Base-by-base conservation (phyloP, 305 asterid species). In the Galium porrigens region DNA sequence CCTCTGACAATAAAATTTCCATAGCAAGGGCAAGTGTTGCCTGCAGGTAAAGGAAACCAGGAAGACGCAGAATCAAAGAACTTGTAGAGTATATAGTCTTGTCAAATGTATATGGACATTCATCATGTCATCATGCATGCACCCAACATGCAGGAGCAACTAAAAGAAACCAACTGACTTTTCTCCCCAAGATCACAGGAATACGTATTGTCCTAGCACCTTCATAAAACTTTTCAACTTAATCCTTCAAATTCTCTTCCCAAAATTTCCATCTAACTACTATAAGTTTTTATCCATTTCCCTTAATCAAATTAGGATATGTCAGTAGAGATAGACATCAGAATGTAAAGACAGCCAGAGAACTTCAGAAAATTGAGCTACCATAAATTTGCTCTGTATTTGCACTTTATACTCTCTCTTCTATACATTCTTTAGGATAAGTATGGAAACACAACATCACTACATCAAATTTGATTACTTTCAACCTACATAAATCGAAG, bases 1-100 rank as follows among this genome's bases (percentile, higher is more conserved):
- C 99, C 75, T 87, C 94, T 2, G 96, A 94, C 66, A 94, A 72
- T 80, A 94, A 86, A 72, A 94, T 85, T 73, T 94, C 97, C 94
- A 87, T 79, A 14, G 87, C 95, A 74, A 94, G 97, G 79, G 88
- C 82, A 65, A 94, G 99, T 71, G 95, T 89, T 65, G 96, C 95
- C 99, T 94, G 79, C 72, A 76, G 25, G 7, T 64, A 29, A 77
- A 65, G 55, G 69, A 59, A 54, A 46, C 55, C 63, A 54, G 34
- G 22, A 41, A 51, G 57, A 58, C 12, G 1, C n/a, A 61, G 65
- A 70, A 60, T 59, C 18, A 74, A 46, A 30, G 20, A 41, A 73
- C 30, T 68, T 15, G 34, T 6, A n/a, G 39, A 48, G 44, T 44
- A 0, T 44, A 15, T 27, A 36, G 39, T 52, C 56, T 49, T 20